These are phyloP conservation scores for Otatea glauca DNA, from an alignment of 176 grass and related monocot species.

Conservation along the genomic window DNA sequence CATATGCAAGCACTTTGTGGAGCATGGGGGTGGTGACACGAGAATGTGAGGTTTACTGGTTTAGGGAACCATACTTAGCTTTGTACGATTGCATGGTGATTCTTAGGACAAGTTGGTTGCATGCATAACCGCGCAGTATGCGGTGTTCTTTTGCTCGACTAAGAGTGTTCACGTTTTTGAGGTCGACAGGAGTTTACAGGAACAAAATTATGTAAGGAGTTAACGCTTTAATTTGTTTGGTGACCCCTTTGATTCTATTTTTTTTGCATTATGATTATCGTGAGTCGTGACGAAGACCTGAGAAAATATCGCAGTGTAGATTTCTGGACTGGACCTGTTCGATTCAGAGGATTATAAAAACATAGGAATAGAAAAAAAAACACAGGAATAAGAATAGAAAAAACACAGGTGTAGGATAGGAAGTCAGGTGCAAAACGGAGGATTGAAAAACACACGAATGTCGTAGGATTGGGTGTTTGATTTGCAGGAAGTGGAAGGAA, in stretches of 20 bases:
- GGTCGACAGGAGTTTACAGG: background rate
- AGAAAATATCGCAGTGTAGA: background rate
- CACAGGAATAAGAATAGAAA: too few species aligned
- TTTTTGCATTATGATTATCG: background rate
- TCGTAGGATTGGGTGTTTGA: too few species aligned
- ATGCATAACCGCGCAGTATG: background rate
- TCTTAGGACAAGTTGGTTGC: conserved; percentile 20
- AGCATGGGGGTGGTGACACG: background rate
- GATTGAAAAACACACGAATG: too few species aligned
- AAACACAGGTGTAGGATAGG: too few species aligned
- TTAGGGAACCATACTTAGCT: background rate
- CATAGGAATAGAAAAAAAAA: too few species aligned
- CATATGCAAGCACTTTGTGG: conserved; percentile 21
- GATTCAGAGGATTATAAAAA: too few species aligned
- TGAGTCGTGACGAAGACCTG: background rate
- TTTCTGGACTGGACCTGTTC: too few species aligned
- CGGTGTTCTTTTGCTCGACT: background rate
- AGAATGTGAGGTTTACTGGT: conserved; percentile 2
- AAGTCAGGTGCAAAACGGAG: too few species aligned
- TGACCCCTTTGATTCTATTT: background rate
- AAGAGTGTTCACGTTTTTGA: background rate
- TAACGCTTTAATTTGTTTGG: background rate
- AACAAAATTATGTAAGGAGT: conserved; percentile 10
- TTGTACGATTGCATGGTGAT: background rate
- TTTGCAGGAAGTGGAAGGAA: too few species aligned